phyloP scores from a whole-genome alignment of 2,329 filamentous ascomycete genomes.

The Reticulascus tulasneorum region DNA sequence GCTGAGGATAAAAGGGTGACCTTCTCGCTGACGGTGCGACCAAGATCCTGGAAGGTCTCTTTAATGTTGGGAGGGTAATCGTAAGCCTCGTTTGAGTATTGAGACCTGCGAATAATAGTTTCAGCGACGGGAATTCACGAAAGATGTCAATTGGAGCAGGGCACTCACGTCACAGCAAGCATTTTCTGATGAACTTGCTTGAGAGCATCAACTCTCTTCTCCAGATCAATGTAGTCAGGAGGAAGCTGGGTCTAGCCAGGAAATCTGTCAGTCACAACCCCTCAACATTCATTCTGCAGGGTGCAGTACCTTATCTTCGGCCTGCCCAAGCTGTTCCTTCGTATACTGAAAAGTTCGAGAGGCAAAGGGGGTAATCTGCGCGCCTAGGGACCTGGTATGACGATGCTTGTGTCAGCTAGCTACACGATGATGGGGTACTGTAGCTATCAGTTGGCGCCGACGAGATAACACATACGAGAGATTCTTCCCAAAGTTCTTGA shows the following conservation, averaged over 20 bases:
- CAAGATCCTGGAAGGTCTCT: slow-evolving; percentile 94
- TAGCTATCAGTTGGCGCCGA: not conserved
- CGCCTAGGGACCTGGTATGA: slow-evolving; percentile 57
- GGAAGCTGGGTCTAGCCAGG: slow-evolving; percentile 79
- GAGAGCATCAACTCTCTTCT: slow-evolving; percentile 96
- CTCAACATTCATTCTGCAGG: no score
- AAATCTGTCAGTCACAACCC: slow-evolving; percentile 1
- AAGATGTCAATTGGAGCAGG: not conserved
- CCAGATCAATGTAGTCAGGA: slow-evolving; percentile 94
- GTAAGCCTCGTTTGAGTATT: slow-evolving; percentile 84
- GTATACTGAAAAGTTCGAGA: slow-evolving; percentile 95
- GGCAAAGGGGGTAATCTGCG: slow-evolving; percentile 86
- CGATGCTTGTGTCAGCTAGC: slow-evolving; percentile 25
- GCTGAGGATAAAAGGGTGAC: slow-evolving; percentile 85
- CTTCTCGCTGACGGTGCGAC: slow-evolving; percentile 94
- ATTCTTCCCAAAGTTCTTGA: slow-evolving; percentile 55
- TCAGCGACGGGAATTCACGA: slow-evolving; percentile 14
- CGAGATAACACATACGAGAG: slow-evolving; percentile 48
- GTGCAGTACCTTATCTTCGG: slow-evolving; percentile 75
- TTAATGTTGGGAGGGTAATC: slow-evolving; percentile 98
- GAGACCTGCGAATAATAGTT: slow-evolving; percentile 55
- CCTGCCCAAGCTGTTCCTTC: slow-evolving; percentile 94
- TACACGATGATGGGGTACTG: not conserved
- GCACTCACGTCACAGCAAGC: slow-evolving; percentile 85
- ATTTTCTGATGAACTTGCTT: slow-evolving; percentile 97